Percentiles rank a stretch among this genome's conserved stretches.
phyloP scores from a whole-genome alignment of 106 monocot species.

The Chionographis japonica region DNA sequence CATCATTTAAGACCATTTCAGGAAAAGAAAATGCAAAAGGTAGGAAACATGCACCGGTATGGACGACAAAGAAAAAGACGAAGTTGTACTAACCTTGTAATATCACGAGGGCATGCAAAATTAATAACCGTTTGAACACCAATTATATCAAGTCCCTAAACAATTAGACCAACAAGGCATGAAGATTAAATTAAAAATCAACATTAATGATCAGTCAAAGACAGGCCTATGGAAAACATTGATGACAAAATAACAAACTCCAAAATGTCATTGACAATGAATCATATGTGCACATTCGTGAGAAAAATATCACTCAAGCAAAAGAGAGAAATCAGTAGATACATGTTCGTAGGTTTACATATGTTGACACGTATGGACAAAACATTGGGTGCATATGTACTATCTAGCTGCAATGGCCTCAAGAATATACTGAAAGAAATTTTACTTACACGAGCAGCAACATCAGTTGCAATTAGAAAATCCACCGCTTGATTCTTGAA shows the following conservation, averaged over 20 bases:
- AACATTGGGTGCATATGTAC: not conserved
- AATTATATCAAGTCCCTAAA: conserved; percentile 94
- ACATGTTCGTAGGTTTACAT: not conserved
- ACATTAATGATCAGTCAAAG: not conserved
- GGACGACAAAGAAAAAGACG: not conserved
- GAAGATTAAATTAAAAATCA: not conserved
- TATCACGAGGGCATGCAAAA: conserved; percentile 92
- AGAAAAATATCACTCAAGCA: not conserved
- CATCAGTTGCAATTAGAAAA: conserved; percentile 97
- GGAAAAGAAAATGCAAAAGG: no score
- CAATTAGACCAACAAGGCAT: conserved; percentile 11
- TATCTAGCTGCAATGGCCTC: not conserved
- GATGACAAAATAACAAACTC: no score
- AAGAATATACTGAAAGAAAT: not conserved
- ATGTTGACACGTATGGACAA: not conserved
- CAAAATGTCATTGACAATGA: no score
- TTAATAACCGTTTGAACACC: conserved; percentile 96
- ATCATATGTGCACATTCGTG: no score
- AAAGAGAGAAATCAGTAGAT: not conserved
- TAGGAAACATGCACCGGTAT: no score
- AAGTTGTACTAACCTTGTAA: conserved; percentile 58
- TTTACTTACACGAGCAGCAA: conserved; percentile 96
- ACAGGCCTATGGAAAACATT: not conserved
- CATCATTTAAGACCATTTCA: no score
- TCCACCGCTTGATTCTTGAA: conserved; percentile 91